Base-by-base conservation (phyloP, 164 flowering plant genomes). In the Amborella trichopoda region DNA sequence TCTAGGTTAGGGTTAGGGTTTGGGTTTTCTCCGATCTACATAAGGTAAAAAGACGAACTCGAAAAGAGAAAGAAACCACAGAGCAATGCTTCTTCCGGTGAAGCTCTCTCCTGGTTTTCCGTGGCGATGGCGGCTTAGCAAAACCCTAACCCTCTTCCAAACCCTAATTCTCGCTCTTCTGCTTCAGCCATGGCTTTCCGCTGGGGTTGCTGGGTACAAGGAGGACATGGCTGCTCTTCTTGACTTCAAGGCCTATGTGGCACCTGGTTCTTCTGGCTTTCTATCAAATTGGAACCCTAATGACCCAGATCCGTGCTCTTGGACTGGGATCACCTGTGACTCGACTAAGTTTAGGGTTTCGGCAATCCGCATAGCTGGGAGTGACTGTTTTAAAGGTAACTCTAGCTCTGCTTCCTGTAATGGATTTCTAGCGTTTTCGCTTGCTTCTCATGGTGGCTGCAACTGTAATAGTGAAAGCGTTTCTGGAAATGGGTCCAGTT, bases 261-360 rank as follows among this genome's bases (percentile, higher is more conserved):
- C n/a, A n/a, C n/a, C 67, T 5, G 94, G 79, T 33, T 72, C 82
- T 3, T 19, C 53, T 5, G 86, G 86, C 24, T 3, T 81, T 49
- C 71, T 78, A 30, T 56, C 78, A 8, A 48, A 64, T 46, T 86
- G 91, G 93, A 44, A 51, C 46, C 17, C 57, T 3, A 26, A 37
- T 23, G 47, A 18, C 34, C 45, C 59, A 28, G 59, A 55, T 42
- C 59, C 72, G 62, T 83, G 94, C 57, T 64, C 73, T 1, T 83
- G 94, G 94, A 34, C 18, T 36, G 96, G 94, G 5, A 76, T 87
- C n/a, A 24, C 56, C 18, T 87, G 96, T 68, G 68, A 69, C 59
- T 48, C 70, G 9, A 43, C 54, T 13, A 65, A 64, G 18, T 55
- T 85, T 56, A 84, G 78, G 53, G 26, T 48, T 3, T 34, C 61